Percentiles rank a stretch among this genome's conserved stretches.
phyloP scores from a whole-genome alignment of 164 flowering plant species.

The Sedum album region DNA sequence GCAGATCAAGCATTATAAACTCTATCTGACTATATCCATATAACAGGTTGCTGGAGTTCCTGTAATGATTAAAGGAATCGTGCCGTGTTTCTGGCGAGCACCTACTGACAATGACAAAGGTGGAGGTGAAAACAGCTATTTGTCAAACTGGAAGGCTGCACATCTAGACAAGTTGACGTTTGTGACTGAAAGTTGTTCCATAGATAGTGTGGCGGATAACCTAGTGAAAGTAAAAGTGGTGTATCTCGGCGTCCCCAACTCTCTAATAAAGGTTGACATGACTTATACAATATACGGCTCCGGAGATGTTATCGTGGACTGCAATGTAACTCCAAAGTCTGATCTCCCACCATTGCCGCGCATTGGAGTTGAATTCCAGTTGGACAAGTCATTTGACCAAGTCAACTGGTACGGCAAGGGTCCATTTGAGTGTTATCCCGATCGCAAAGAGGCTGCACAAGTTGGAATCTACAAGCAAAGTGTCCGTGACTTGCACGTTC shows the following conservation, averaged over 20 bases:
- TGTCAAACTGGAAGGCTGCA: slow-evolving; percentile 68
- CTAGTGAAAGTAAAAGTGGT: slow-evolving; percentile 36
- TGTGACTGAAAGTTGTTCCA: slow-evolving; percentile 47
- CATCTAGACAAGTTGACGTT: slow-evolving; percentile 43
- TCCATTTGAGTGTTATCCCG: slow-evolving; percentile 98
- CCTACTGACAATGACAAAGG: slow-evolving; percentile 97
- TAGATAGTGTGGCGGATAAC: slow-evolving; percentile 32
- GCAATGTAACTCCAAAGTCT: slow-evolving; percentile 47
- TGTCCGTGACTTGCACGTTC: slow-evolving; percentile 77
- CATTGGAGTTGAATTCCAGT: slow-evolving; percentile 72
- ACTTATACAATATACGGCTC: slow-evolving; percentile 60
- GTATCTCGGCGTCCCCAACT: slow-evolving; percentile 35
- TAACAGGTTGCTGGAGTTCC: slow-evolving; percentile 60
- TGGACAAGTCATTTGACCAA: slow-evolving; percentile 55
- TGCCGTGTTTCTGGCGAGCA: slow-evolving; percentile 97
- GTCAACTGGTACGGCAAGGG: slow-evolving; percentile 87
- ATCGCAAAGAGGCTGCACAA: slow-evolving; percentile 84
- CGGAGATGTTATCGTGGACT: slow-evolving; percentile 72
- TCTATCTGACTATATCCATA: neutral
- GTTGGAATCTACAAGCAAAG: slow-evolving; percentile 59
- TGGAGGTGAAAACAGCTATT: slow-evolving; percentile 58
- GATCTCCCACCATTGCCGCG: slow-evolving; percentile 95
- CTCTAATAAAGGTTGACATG: slow-evolving; percentile 37
- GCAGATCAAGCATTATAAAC: neutral
- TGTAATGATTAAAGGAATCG: slow-evolving; percentile 53